Evolutionary conservation across 495 filamentous ascomycete species (phyloP).

Genomic region (Choiromyces venosus): DNA sequence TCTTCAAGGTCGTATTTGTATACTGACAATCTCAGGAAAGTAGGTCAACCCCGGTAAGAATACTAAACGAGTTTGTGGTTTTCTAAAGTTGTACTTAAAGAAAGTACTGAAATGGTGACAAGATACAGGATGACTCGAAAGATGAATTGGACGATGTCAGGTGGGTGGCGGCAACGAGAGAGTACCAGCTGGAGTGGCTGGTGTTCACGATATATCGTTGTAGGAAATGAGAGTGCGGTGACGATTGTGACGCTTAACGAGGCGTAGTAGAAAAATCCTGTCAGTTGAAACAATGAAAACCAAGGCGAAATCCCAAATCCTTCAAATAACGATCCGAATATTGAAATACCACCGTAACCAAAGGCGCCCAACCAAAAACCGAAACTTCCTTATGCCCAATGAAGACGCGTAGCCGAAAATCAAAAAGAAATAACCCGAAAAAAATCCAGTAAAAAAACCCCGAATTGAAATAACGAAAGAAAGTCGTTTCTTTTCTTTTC

Average conservation of each 20-base stretch:
- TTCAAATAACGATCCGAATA: slow-evolving; percentile 9
- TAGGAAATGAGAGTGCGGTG: neutral
- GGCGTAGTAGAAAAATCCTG: neutral
- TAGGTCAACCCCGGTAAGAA: slow-evolving; percentile 30
- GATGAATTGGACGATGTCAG: neutral
- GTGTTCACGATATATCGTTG: neutral
- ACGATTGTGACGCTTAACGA: neutral
- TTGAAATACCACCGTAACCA: slow-evolving; percentile 19
- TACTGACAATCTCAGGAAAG: slow-evolving; percentile 43
- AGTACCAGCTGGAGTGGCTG: neutral
- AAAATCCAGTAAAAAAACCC: slow-evolving; percentile 9
- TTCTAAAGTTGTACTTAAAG: neutral
- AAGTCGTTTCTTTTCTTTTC: neutral
- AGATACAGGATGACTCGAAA: neutral
- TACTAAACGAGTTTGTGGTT: neutral
- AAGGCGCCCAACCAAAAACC: slow-evolving; percentile 19
- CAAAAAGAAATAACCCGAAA: slow-evolving; percentile 20
- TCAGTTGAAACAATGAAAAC: neutral
- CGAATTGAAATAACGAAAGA: neutral
- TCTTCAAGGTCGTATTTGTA: slow-evolving; percentile 40
- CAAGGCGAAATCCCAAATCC: slow-evolving; percentile 11
- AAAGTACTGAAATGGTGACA: neutral
- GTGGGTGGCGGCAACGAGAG: neutral
- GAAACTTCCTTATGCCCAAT: slow-evolving; percentile 15
- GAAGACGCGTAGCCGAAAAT: slow-evolving; percentile 25